Base-by-base conservation (phyloP, 2,329 filamentous ascomycete genomes). In the Myriangium duriaei region DNA sequence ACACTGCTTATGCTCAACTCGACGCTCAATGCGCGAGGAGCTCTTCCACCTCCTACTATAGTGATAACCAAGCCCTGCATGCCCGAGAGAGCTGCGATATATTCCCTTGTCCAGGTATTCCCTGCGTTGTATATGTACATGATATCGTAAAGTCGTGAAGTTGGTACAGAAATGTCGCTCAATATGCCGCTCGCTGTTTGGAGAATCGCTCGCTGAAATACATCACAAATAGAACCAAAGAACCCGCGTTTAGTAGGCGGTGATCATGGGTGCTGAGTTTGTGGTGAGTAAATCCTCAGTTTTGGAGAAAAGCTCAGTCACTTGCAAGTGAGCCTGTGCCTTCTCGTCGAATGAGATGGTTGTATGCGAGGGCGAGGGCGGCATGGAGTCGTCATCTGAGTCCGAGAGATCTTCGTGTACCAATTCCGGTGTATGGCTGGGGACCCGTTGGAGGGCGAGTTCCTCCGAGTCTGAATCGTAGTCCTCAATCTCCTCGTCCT, bases 361-460 rank as follows among this genome's bases (percentile, higher is more conserved):
- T 13, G 58, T 46, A 44, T 61, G 54, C 16, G 63, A 61, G 30
- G 66, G 66, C 31, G 66, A 66, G 31, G 57, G 53, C 34, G 64
- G 65, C 41, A 63, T 61, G 17, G 59, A 58, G 40, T 67, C 65
- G 52, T 69, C 65, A 41, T 68, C 64, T 4, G 61, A 65, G 34
- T 53, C 51, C 11, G 46, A 47, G 28, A 61, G 59, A 45, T 68
- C 40, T 21, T 42, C 64, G 54, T 64, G 59, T 30, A 63, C 58
- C 45, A 68, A 64, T 53, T 68, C 65, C 30, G 66, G 65, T 42
- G 65, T 64, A 50, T 63, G 61, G 15, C 55, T 59, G 38, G 59
- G 51, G 10, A 63, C 58, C 41, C 65, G 63, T 24, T 56, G 61
- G 42, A 69, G 63, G 35, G 62, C 59, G 39, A 63, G 60, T 39